A percentile compares a stretch with the other conserved stretches of the same genome.
Evolutionary conservation across 345 rosid genomes (phyloP).

Genomic region (Trapa incisa): DNA sequence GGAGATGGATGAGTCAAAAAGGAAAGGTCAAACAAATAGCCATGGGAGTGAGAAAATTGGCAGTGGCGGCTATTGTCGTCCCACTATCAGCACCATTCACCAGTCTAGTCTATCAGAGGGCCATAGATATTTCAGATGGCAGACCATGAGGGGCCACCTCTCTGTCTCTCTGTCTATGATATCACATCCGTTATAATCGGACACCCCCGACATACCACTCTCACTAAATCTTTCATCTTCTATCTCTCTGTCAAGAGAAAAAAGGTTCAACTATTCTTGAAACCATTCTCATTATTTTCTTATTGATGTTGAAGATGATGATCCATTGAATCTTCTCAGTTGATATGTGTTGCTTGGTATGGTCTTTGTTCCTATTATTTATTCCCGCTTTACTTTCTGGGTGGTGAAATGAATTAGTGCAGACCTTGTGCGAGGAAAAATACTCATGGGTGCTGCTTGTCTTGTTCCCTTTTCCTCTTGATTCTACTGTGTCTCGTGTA

Average conservation of each 20-base stretch:
- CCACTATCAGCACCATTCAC: neutral
- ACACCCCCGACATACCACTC: neutral
- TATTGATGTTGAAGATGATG: neutral
- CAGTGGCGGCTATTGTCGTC: conserved; percentile 7
- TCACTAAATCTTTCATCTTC: too few species aligned
- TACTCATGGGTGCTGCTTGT: neutral
- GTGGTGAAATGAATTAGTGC: neutral
- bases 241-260: neutral
- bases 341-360: neutral
- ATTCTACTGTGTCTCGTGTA: neutral
- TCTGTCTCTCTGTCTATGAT: too few species aligned
- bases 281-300: neutral
- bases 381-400: neutral
- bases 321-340: neutral
- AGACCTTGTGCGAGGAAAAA: neutral
- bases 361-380: neutral
- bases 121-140: conserved; percentile 31
- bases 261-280: neutral
- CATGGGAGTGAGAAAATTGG: too few species aligned
- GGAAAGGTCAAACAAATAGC: too few species aligned
- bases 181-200: neutral
- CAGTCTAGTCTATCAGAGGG: neutral
- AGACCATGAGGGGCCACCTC: neutral
- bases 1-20: too few species aligned
- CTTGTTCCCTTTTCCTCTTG: neutral